These are phyloP conservation scores for Carex parvula DNA, from an alignment of 176 grass and related monocot genomes.

Conservation along the genomic window DNA sequence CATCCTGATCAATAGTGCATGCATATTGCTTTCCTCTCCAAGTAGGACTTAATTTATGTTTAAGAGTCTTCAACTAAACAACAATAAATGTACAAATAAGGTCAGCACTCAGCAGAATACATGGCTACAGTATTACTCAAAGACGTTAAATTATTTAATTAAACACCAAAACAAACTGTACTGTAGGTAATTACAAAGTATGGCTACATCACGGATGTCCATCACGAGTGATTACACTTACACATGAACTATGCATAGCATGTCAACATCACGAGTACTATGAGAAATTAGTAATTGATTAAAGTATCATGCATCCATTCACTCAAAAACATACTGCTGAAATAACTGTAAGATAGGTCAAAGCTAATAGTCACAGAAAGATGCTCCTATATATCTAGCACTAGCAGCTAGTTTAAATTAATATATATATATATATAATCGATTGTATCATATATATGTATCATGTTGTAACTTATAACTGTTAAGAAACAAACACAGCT, in stretches of 20 bases:
- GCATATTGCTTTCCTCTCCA: not conserved
- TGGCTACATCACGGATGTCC: not conserved
- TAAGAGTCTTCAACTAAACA: not conserved
- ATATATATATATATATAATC: too few species aligned
- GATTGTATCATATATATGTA: too few species aligned
- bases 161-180: not conserved
- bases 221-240: not conserved
- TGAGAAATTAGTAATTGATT: constrained; percentile 5
- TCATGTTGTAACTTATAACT: too few species aligned
- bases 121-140: not conserved
- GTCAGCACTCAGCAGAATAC: not conserved
- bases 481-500: too few species aligned
- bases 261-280: constrained; percentile 1
- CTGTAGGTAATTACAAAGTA: not conserved
- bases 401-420: not conserved
- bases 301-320: not conserved
- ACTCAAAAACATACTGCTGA: not conserved
- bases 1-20: not conserved
- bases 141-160: not conserved
- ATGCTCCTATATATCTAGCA: not conserved
- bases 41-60: not conserved
- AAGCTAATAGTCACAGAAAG: not conserved
- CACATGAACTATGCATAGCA: not conserved
- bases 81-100: not conserved
- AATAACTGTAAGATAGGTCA: not conserved